Conservation (phyloP, 2,329 filamentous ascomycete genomes). For the Paecilomyces formosus region DNA sequence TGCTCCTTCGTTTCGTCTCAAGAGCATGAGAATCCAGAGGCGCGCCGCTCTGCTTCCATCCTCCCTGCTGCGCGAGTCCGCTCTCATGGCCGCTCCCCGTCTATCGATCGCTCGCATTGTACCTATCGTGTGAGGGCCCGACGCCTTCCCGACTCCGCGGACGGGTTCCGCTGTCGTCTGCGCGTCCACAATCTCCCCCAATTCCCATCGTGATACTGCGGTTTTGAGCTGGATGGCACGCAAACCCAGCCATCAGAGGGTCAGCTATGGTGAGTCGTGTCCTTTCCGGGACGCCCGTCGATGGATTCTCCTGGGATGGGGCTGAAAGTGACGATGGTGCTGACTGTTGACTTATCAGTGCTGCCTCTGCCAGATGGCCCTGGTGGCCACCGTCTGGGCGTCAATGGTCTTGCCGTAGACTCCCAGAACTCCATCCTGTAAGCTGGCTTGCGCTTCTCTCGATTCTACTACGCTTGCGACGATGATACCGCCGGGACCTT, state of each 20-base stretch:
- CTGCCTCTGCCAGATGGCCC: conserved; percentile 65
- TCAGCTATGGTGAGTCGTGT: conserved; percentile 56
- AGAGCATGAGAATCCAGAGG: neutral
- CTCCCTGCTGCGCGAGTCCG: neutral
- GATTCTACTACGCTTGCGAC: conserved; percentile 1
- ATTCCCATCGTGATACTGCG: conserved; percentile 13
- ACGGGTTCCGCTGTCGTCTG: conserved; percentile 16
- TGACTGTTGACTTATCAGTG: conserved; percentile 40
- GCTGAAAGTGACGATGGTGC: neutral
- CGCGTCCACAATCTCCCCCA: neutral
- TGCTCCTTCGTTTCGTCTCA: neutral
- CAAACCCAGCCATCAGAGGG: conserved; percentile 59
- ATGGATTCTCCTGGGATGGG: neutral
- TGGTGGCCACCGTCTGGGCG: conserved; percentile 84
- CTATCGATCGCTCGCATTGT: neutral
- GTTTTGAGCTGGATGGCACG: conserved; percentile 49
- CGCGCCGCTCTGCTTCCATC: neutral
- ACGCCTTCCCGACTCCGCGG: conserved; percentile 8
- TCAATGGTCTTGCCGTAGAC: conserved; percentile 91
- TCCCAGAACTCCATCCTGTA: conserved; percentile 76
- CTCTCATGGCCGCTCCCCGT: neutral
- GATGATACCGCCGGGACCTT: conserved; percentile 4
- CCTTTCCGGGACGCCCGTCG: neutral
- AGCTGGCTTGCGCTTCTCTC: conserved; percentile 27
- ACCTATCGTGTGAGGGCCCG: neutral